Evolutionary conservation across 2,329 filamentous ascomycete species (phyloP).

Genomic region (Pseudocercospora eumusae): DNA sequence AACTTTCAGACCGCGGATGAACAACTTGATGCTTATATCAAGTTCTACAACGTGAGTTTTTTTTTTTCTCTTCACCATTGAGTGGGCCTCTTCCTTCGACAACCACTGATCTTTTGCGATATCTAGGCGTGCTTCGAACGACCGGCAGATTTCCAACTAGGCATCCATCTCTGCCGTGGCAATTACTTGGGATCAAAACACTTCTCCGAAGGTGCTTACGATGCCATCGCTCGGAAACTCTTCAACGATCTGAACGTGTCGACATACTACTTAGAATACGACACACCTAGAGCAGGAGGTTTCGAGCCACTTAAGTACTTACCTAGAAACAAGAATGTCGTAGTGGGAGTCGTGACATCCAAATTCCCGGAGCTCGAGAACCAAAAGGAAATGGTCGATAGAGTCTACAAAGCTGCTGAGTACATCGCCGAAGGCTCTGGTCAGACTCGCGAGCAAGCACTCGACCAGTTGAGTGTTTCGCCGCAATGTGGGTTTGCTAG

Average conservation of each 20-base stretch:
- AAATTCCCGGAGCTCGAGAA: slow-evolving; percentile 8
- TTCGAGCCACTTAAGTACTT: slow-evolving; percentile 8
- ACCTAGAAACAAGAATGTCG: slow-evolving; percentile 8
- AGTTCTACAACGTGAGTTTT: slow-evolving; percentile 64
- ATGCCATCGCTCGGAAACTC: slow-evolving; percentile 4
- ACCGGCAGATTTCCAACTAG: slow-evolving; percentile 65
- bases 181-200: slow-evolving; percentile 4
- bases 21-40: slow-evolving; percentile 73
- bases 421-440: slow-evolving; percentile 69
- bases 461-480: slow-evolving; percentile 67
- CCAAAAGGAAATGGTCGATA: slow-evolving; percentile 47
- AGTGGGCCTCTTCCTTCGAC: background rate
- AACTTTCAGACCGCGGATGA: slow-evolving; percentile 69
- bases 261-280: slow-evolving; percentile 11
- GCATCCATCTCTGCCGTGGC: slow-evolving; percentile 10
- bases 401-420: slow-evolving; percentile 58
- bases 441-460: slow-evolving; percentile 61
- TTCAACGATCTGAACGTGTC: slow-evolving; percentile 5
- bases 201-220: slow-evolving; percentile 8
- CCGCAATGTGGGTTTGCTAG: slow-evolving; percentile 64
- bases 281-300: slow-evolving; percentile 6
- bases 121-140: slow-evolving; percentile 52
- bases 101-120: background rate
- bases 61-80: no score
- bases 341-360: background rate